Conservation (phyloP, 305 asterid genomes). For the Striga hermonthica region DNA sequence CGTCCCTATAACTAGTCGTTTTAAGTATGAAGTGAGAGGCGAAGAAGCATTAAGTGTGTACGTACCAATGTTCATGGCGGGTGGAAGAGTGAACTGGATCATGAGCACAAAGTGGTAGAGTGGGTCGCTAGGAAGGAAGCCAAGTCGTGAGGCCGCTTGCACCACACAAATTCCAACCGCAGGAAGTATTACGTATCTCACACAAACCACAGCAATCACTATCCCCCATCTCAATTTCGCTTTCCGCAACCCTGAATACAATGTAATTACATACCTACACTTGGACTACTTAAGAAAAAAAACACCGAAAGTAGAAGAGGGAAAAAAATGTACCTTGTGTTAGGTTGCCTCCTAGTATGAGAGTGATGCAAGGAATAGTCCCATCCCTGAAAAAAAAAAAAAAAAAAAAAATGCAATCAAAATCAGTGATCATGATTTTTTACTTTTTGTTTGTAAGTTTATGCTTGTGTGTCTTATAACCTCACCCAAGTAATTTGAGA, state of each 20-base stretch:
- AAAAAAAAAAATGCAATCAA: background rate
- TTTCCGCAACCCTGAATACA: slow-evolving; percentile 56
- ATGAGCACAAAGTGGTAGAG: slow-evolving; percentile 73
- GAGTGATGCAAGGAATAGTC: slow-evolving; percentile 73
- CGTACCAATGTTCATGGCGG: slow-evolving; percentile 80
- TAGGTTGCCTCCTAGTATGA: slow-evolving; percentile 75
- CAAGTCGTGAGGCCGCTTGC: slow-evolving; percentile 51
- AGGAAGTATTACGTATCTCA: slow-evolving; percentile 66
- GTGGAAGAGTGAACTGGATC: slow-evolving; percentile 80
- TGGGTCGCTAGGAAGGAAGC: slow-evolving; percentile 80
- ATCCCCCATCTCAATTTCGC: slow-evolving; percentile 42
- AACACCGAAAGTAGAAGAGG: background rate
- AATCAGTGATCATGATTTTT: background rate
- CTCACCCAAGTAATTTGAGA: slow-evolving; percentile 57
- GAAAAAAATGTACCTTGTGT: slow-evolving; percentile 41
- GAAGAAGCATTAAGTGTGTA: too few species aligned
- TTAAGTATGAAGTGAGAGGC: too few species aligned
- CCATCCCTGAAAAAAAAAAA: slow-evolving; percentile 56
- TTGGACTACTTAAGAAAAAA: background rate
- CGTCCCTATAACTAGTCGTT: too few species aligned
- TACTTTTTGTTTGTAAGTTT: background rate
- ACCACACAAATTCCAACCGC: slow-evolving; percentile 60
- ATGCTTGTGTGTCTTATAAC: background rate
- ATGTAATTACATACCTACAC: background rate
- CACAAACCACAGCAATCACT: slow-evolving; percentile 48